phyloP scores from a whole-genome alignment of 2,329 filamentous ascomycete species.

The Neonectria magnoliae region DNA sequence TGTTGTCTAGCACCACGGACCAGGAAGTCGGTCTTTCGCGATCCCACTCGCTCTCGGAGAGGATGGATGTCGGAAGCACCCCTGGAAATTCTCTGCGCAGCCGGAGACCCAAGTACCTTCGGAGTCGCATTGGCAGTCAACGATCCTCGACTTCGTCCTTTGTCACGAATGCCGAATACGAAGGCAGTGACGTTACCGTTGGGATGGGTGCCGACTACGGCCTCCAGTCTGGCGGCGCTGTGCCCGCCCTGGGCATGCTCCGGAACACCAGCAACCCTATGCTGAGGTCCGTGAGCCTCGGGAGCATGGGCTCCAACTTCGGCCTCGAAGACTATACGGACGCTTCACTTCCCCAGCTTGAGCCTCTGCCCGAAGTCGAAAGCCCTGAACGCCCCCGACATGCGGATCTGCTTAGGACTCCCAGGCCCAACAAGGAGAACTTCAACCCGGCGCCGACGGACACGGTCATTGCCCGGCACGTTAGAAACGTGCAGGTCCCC shows the following conservation, averaged over 20 bases:
- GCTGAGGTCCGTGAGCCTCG: constrained; percentile 83
- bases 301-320: constrained; percentile 80
- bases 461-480: constrained; percentile 86
- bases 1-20: constrained; percentile 44
- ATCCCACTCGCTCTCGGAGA: constrained; percentile 46
- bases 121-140: constrained; percentile 66
- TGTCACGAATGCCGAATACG: constrained; percentile 62
- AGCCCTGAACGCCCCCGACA: constrained; percentile 52
- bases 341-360: constrained; percentile 56
- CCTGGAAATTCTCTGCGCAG: constrained; percentile 58
- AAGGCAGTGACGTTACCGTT: constrained; percentile 79
- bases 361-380: constrained; percentile 61
- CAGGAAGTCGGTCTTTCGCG: constrained; percentile 44
- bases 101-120: constrained; percentile 66
- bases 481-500: constrained; percentile 90
- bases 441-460: constrained; percentile 76
- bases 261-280: constrained; percentile 66
- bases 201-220: constrained; percentile 78
- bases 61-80: constrained; percentile 57
- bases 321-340: constrained; percentile 70
- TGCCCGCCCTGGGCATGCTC: constrained; percentile 64
- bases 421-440: constrained; percentile 67
- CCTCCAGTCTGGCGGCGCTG: constrained; percentile 81
- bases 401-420: constrained; percentile 71
- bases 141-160: constrained; percentile 70